Evolutionary conservation across 2,329 filamentous ascomycete genomes (phyloP), one percentile per base, ranked within the genome.

Genomic region (Blastomyces parvus): DNA sequence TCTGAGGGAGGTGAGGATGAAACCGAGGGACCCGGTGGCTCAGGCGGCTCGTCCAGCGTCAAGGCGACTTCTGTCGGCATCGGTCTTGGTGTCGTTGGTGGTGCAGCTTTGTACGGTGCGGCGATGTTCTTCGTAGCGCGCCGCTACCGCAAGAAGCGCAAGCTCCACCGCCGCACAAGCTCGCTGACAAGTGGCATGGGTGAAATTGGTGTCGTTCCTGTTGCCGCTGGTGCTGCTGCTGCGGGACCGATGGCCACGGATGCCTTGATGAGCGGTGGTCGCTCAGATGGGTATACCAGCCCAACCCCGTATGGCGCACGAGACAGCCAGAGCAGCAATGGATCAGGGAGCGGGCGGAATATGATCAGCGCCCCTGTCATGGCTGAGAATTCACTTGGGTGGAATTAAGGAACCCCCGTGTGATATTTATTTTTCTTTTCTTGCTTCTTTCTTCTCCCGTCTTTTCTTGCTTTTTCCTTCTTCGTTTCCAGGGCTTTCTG

Each of bases 101-200:
- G 91, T 71, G 90, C 90, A 52, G 88, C 87, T 60, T 87, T 91
- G n/a, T 96, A 96, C 69, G 92, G 91, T 72, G 90, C 89, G 14
- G 91, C 90, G 74, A 96, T 97, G 92, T 93, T 96, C 80, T 87
- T 94, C 71, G 86, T 96, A 68, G 92, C 92, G 59, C 87, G 91
- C 66, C 85, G 92, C 65, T 96, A 96, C 83, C 90, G 92, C 82
- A 88, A 89, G 79, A 91, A 89, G 83, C 88, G 86, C 77, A 84
- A 88, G 73, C 80, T 85, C 60, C 90, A 95, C 78, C 84, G 86
- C 71, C 89, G 91, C 64, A 82, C 87, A 61, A 90, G 86, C 81
- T 95, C 90, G 56, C 78, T 93, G 66, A 82, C 82, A 59, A 82
- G 80, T 48, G 80, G 80, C 50, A 77, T 80, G 65, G 80, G 78